Base-by-base conservation (phyloP, 805 yeast species). In the Ogataea trehalophila region DNA sequence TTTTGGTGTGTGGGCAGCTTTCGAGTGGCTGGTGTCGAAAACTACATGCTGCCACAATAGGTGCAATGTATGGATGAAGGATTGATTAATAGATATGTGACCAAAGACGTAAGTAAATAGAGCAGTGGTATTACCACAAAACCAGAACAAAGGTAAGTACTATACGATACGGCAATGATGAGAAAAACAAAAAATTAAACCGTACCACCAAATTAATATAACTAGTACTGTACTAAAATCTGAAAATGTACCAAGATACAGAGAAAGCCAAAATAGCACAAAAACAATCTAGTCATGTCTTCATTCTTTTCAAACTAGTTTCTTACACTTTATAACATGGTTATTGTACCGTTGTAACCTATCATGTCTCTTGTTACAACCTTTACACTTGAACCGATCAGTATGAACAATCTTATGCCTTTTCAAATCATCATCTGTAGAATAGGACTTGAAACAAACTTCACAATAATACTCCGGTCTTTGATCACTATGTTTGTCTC, bases 251-350 rank as follows among this genome's bases (percentile, higher is more conserved):
- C 3, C 2, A 16, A 6, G 18, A 37, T n/a, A n/a, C n/a, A n/a
- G 3, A 37, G 18, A 16, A 37, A 17, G n/a, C n/a, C n/a, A 16
- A 17, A 37, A 9, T 11, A 37, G 6, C 16, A 37, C 16, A 37
- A 16, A 16, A n/a, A 13, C 14, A 4, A 17, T 22, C 18, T 31
- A n/a, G 31, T 2, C 37, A 15, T 31, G 5, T 9, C 22, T 33
- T 37, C 33, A 15, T 33, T 33, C 17, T 39, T 37, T 34, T 16
- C 13, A 5, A 11, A 13, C 13, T 20, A 31, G 40, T 22, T 31
- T 31, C 16, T 26, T 42, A 38, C 62, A 58, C 16, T 52, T 58
- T 8, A 37, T 43, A 15, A 55, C 16, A 38, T 60, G 64, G 5
- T 48, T 44, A 16, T 52, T 55, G 18, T 38, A 56, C 38, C 65